Evolutionary conservation across 176 grass and related monocot species (phyloP), one percentile per base, ranked within the genome.

Genomic region (Hsuehochloa calcarea): DNA sequence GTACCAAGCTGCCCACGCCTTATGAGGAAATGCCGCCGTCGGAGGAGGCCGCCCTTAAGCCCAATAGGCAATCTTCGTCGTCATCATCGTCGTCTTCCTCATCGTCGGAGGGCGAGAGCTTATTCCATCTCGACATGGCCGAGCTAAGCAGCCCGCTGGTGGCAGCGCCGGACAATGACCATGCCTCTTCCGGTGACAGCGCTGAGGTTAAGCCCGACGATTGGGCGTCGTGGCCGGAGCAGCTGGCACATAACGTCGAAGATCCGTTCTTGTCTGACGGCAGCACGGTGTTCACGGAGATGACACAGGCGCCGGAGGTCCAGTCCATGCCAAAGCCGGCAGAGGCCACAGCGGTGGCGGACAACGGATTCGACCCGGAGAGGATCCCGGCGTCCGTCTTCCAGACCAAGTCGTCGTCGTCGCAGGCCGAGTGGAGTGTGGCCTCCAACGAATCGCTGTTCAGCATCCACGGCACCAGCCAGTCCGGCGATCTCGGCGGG

Each of bases 381-480:
- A 90, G 93, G 93, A 92, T 95, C 56, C 93, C 90, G 34, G 59
- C 90, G 73, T 88, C 90, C 4, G 26, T 95, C 45, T 95, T 95
- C 85, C 78, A 91, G 65, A 65, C 80, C 8, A 86, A 92, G 68
- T 40, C 82, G 49, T 66, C 73, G 13, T n/a, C 79, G 23, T 74
- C 90, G 35, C 88, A 90, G 79, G 84, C 82, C 26, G 93, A 95
- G 8, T 95, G 93, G 93, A 95, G 93, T 69, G 74, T 90, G 37
- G 66, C 88, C 46, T 92, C 93, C 25, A 95, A 92, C 78, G 90
- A 95, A 58, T 95, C 93, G 35, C 78, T 95, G 29, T 95, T 95
- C 87, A 95, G 90, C 84, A 90, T 92, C 85, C 90, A 92, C 25
- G 88, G 84, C 63, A 82, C 74, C 74, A 22, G 84, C 34, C 63